Base-by-base conservation (phyloP, 306 rosid species). In the Rosa persica region DNA sequence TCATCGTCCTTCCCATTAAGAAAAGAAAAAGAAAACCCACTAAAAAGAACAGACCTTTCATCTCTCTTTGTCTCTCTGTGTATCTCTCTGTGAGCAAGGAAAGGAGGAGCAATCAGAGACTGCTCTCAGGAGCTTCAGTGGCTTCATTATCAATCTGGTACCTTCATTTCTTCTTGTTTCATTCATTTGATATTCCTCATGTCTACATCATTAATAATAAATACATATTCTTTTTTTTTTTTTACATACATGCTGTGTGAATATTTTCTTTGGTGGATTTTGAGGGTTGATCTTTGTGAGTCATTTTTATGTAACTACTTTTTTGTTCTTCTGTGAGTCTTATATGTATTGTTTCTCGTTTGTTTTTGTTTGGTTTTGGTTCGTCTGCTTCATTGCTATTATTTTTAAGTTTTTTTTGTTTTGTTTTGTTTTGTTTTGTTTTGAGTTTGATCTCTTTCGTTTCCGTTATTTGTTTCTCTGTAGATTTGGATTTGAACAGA, bases 101-200 rank as follows among this genome's bases (percentile, higher is more conserved):
- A 25, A 5, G 19, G 49, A 67, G 8, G 43, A 64, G 43, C 39
- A 61, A 39, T 54, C 51, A 73, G 43, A 19, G 43, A 23, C 36
- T 30, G 54, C 55, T 30, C 23, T 25, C 40, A 40, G 69, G 54
- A 42, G 70, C 36, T 30, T 30, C 3, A 1, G 36, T 30, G 36
- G 36, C 58, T 75, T 43, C 55, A 44, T 12, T 36, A 42, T 40
- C 40, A 58, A 39, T 73, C 77, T 11, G 78, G 78, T 75, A 60
- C 30, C 70, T 10, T 60, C 58, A 60, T 75, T 60, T 19, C 70
- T 60, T 30, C 43, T 25, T 27, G 23, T 60, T 44, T 60, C 16
- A 16, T 75, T 57, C 52, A 16, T 74, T 58, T 75, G 57, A 9
- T 11, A 17, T 58, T 58, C 17, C 22, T 43, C 69, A 30, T 72